Evolutionary conservation across 2,329 filamentous ascomycete genomes (phyloP), one percentile per base, ranked within the genome.

Genomic region (Phialophora expanda): DNA sequence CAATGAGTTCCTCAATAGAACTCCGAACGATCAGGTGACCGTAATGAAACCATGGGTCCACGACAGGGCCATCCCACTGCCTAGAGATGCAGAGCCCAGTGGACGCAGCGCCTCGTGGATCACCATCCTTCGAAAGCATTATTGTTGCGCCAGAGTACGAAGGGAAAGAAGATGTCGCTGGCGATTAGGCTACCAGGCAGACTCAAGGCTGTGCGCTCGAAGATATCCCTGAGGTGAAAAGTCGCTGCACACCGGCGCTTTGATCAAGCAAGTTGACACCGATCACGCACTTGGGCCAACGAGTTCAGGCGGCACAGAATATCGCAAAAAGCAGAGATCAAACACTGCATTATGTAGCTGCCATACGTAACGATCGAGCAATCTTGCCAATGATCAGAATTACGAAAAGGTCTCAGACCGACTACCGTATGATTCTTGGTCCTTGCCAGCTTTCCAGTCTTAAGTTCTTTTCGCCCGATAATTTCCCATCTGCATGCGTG

Each of bases 21-120:
- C 56, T 30, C 59, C n/a, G 70, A 70, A 62, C 66, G 69, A 54
- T 24, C 44, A 11, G 71, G 71, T 44, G 67, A 68, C 34, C 68
- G 70, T 41, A 73, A 72, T 38, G 69, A 71, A 53, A 67, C 62
- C 46, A 66, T 58, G 63, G 70, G 70, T 48, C 44, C 68, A 2
- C 26, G 70, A 67, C 64, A 67, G 50, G 70, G 65, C 46, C 70
- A 72, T 59, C 65, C 65, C 38, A 60, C 62, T 26, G 62, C 65
- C 38, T 69, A 69, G 65, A 56, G 22, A 41, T 8, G 17, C 26
- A 48, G 20, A 14, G 14, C 8, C 6, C 24, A 34, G 24, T 50
- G 46, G 32, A 51, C 20, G 46, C 22, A 51, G 20, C 30, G n/a
- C 24, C n/a, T 32, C 24, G 14, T 50, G 22, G 3, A 11, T 41